Conservation (phyloP, 2,329 filamentous ascomycete species). For the Pseudogymnoascus sp. region DNA sequence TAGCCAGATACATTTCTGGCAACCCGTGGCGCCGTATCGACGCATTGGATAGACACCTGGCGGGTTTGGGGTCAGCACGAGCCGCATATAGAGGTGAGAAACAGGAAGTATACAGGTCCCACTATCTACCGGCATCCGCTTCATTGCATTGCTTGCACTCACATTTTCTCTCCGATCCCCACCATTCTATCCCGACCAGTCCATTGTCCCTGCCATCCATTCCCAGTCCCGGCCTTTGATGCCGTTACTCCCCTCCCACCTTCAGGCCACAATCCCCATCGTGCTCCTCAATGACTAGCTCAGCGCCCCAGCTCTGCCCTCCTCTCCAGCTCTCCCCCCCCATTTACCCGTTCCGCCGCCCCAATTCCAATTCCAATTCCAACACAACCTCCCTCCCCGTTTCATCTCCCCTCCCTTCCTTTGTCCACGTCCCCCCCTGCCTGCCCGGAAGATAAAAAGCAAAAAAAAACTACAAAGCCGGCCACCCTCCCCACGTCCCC, state of each 20-base stretch:
- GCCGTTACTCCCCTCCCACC: neutral
- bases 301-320: neutral
- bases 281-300: neutral
- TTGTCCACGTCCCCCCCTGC: neutral
- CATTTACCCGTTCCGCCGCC: neutral
- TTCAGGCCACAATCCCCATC: neutral
- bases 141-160: neutral
- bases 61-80: neutral
- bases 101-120: neutral
- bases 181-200: neutral
- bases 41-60: neutral
- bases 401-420: neutral
- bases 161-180: constrained; percentile 1
- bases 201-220: neutral
- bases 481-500: constrained; percentile 3
- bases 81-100: neutral
- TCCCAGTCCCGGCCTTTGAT: neutral
- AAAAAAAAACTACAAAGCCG: constrained; percentile 3
- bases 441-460: constrained; percentile 1
- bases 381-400: neutral
- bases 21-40: neutral
- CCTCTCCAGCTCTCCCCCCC: neutral
- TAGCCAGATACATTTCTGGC: neutral
- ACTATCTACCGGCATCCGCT: constrained; percentile 4
- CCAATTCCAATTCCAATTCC: neutral